Evolutionary conservation across 2,329 filamentous ascomycete genomes (phyloP).

Genomic region (Sporothrix humicola): DNA sequence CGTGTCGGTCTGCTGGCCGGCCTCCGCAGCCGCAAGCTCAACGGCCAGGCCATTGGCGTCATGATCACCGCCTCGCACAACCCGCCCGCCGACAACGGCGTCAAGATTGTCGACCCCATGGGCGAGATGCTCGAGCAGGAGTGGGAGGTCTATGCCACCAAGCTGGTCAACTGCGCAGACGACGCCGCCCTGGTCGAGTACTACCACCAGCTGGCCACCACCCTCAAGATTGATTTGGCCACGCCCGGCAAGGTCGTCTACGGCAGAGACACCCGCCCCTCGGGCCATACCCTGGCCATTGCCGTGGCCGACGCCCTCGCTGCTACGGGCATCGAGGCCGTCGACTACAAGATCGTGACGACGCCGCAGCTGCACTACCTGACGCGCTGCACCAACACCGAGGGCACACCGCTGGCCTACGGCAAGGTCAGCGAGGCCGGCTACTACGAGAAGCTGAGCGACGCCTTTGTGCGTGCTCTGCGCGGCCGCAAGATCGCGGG

Average conservation of each 20-base stretch:
- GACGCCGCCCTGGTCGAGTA: conserved; percentile 76
- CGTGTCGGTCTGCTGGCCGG: conserved; percentile 88
- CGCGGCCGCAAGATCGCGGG: conserved; percentile 76
- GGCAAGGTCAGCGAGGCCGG: conserved; percentile 87
- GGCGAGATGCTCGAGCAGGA: conserved; percentile 97
- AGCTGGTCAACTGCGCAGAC: conserved; percentile 80
- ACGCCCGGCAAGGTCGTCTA: conserved; percentile 81
- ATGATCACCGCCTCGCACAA: conserved; percentile 98
- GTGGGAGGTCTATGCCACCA: conserved; percentile 89
- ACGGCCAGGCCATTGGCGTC: conserved; percentile 89
- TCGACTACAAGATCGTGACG: conserved; percentile 89
- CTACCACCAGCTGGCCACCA: conserved; percentile 75
- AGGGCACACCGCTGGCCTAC: conserved; percentile 84
- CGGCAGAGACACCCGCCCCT: conserved; percentile 90
- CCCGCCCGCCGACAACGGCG: conserved; percentile 84
- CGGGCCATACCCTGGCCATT: conserved; percentile 79
- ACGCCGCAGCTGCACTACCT: conserved; percentile 99
- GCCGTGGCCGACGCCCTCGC: conserved; percentile 81
- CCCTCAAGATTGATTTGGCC: conserved; percentile 75
- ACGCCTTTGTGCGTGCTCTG: conserved; percentile 84
- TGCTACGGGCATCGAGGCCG: conserved; percentile 73
- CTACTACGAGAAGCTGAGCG: conserved; percentile 91
- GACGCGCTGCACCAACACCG: conserved; percentile 90
- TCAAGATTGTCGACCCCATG: conserved; percentile 96
- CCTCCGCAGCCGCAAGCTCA: conserved; percentile 86